Conservation (phyloP, 176 grass and related monocot genomes). For the Raddia guianensis region DNA sequence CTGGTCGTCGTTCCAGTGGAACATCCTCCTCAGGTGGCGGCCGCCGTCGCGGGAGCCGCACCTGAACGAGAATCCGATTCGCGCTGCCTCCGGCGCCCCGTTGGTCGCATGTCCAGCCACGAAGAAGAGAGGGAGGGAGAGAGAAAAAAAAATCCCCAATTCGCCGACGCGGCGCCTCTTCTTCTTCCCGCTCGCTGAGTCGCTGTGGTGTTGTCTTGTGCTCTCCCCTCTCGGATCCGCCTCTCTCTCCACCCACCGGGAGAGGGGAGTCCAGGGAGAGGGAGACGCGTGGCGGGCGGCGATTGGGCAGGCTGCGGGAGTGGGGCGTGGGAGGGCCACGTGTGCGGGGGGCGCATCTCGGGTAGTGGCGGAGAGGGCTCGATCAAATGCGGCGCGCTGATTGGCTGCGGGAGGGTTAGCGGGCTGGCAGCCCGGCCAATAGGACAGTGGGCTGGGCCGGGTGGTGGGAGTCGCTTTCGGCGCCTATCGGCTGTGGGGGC, state of each 20-base stretch:
- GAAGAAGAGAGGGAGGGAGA: neutral
- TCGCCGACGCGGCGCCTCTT: slow-evolving; percentile 26
- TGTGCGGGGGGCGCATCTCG: slow-evolving; percentile 49
- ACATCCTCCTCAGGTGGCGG: slow-evolving; percentile 44
- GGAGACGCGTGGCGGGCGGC: slow-evolving; percentile 35
- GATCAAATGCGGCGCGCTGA: slow-evolving; percentile 55
- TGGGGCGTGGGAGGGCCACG: slow-evolving; percentile 43
- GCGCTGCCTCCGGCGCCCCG: slow-evolving; percentile 5
- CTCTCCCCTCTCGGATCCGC: neutral
- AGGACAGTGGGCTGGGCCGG: neutral
- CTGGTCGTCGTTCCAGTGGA: slow-evolving; percentile 36
- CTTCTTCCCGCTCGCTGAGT: neutral
- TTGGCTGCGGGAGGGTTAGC: slow-evolving; percentile 25
- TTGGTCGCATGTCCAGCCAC: slow-evolving; percentile 27
- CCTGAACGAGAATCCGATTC: slow-evolving; percentile 7
- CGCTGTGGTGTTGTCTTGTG: neutral
- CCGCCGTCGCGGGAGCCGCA: neutral
- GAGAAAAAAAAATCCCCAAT: neutral
- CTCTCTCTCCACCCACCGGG: slow-evolving; percentile 6
- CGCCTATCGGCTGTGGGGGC: neutral
- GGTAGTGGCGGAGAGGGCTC: slow-evolving; percentile 52
- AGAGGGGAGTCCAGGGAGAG: neutral
- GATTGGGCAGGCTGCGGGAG: neutral
- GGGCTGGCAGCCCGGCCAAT: neutral
- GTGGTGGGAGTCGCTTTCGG: neutral